Evolutionary conservation across 768 basidiomycete species (phyloP), one percentile per base, ranked within the genome.

Genomic region (Asterophora lycoperdoides): DNA sequence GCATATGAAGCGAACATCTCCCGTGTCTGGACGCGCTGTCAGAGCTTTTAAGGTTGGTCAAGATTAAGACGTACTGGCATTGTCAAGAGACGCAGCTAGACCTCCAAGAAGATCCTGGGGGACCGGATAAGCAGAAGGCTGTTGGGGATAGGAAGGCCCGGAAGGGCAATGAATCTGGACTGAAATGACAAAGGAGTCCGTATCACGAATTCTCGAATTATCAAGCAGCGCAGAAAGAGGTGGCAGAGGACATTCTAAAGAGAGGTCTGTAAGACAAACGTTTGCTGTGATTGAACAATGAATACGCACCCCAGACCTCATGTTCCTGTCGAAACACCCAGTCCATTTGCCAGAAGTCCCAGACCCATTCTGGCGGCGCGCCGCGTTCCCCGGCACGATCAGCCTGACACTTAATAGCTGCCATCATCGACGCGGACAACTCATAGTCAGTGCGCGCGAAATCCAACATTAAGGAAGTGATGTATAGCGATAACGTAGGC

Each of bases 1-100:
- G 59, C 86, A 88, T 8, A 89, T 67, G 55, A 91, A 89, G 46
- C 78, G 75, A 5, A 91, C 81, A 60, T 91, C 88, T 9, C 87
- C 87, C 3, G 87, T 87, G 56, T 84, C 80, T 80, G 60, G 43
- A 19, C 17, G 34, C 35, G 17, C 7, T 23, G 8, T 33, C 2
- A 20, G 10, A 40, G n/a, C 15, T 8, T 28, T 14, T 3, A 7
- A 4, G 20, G 28, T 5, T 3, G n/a, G 7, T 15, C 9, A n/a
- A 44, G 10, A 48, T 26, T 9, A 43, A 44, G 23, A 64, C 81
- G 58, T 51, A 84, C 84, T 83, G 2, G 81, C 64, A 54, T 89
- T 88, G 60, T 89, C 89, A 18, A 91, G 61, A 5, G 84, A 81
- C 10, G 80, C 77, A 60, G 84, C 83, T 10, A 89, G 71, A 0